phyloP scores from a whole-genome alignment of 2,329 filamentous ascomycete species.

The Periconia sp. region DNA sequence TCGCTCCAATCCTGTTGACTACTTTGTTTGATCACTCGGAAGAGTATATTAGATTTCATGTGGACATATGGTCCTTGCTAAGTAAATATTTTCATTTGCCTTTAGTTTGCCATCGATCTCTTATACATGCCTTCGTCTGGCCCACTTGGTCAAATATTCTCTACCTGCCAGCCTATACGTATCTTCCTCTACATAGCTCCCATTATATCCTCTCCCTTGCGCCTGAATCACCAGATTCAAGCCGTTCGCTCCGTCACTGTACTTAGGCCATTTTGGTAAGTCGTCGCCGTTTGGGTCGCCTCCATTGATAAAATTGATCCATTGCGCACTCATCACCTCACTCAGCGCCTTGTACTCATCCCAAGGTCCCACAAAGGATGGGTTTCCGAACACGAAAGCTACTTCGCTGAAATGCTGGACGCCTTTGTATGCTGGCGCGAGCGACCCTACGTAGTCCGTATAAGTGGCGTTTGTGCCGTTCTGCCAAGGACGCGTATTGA shows the following conservation, averaged over 20 bases:
- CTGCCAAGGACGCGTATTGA: conserved; percentile 56
- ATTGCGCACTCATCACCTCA: conserved; percentile 52
- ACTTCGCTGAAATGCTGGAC: conserved; percentile 62
- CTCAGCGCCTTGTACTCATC: conserved; percentile 49
- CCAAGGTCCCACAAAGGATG: conserved; percentile 44
- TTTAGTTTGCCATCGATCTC: no score
- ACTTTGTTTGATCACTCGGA: no score
- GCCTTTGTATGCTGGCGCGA: conserved; percentile 50
- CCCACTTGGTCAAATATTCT: conserved; percentile 43
- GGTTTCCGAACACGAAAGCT: conserved; percentile 55
- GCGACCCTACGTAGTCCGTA: conserved; percentile 53
- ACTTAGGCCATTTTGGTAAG: conserved; percentile 49
- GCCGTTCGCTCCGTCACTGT: conserved; percentile 43
- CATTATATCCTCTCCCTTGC: conserved; percentile 47
- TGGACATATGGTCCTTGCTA: no score
- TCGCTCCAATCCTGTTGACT: no score
- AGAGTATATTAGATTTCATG: no score
- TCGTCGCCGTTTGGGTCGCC: conserved; percentile 46
- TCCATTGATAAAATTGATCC: conserved; percentile 53
- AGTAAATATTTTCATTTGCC: no score
- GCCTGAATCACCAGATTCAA: conserved; percentile 55
- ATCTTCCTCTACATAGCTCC: conserved; percentile 51
- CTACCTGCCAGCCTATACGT: conserved; percentile 53
- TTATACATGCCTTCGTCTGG: conserved; percentile 46
- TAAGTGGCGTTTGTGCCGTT: conserved; percentile 29